Evolutionary conservation across 2,329 filamentous ascomycete species (phyloP).

Genomic region (Pseudopyricularia javanii): DNA sequence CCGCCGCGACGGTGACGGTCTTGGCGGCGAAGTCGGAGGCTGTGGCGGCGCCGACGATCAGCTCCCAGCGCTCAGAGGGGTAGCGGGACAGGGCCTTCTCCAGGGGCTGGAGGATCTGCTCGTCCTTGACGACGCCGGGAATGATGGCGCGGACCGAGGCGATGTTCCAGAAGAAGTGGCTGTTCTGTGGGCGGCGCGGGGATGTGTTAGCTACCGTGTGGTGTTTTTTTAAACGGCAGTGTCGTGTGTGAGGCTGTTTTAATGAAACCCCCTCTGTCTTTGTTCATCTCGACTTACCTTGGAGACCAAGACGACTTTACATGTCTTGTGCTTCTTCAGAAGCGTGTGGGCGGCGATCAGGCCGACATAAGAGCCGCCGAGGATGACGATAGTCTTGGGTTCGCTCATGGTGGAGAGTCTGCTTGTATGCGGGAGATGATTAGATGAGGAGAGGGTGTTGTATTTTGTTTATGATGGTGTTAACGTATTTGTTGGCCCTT

Average conservation of each 20-base stretch:
- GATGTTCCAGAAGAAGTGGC: slow-evolving; percentile 47
- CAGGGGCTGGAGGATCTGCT: slow-evolving; percentile 37
- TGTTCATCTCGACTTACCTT: slow-evolving; percentile 25
- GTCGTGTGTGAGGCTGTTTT: too few species aligned
- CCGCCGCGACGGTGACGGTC: slow-evolving; percentile 27
- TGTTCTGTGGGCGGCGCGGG: slow-evolving; percentile 25
- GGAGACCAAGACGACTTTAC: slow-evolving; percentile 43
- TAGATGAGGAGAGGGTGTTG: too few species aligned
- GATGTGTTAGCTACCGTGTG: background rate
- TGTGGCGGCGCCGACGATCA: slow-evolving; percentile 36
- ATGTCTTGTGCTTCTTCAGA: slow-evolving; percentile 33
- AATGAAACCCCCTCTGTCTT: background rate
- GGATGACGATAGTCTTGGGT: slow-evolving; percentile 38
- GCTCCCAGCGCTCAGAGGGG: slow-evolving; percentile 32
- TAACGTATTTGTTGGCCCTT: too few species aligned
- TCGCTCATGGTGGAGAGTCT: slow-evolving; percentile 16
- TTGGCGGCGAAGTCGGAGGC: slow-evolving; percentile 27
- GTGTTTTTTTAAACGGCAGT: too few species aligned
- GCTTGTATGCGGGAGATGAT: background rate
- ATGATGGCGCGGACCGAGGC: slow-evolving; percentile 43
- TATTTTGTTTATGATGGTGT: too few species aligned
- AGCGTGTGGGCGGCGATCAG: slow-evolving; percentile 40
- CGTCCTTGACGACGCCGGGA: slow-evolving; percentile 33
- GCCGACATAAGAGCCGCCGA: slow-evolving; percentile 41
- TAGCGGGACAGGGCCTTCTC: slow-evolving; percentile 36